Evolutionary conservation across 495 filamentous ascomycete genomes (phyloP).

Genomic region (Neurospora sp.): DNA sequence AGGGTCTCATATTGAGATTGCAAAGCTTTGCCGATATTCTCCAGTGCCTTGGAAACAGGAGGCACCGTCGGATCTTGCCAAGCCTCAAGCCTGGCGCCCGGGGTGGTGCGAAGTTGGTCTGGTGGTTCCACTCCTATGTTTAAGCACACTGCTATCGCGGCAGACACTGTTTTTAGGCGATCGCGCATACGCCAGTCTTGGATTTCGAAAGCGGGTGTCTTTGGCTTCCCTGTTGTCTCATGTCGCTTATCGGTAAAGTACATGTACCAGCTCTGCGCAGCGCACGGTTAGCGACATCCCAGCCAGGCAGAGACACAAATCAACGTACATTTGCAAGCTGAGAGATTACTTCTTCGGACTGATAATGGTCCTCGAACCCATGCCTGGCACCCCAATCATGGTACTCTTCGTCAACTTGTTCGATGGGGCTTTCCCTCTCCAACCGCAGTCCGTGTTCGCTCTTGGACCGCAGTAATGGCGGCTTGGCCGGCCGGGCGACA

Average conservation of each 20-base stretch:
- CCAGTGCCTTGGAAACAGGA: constrained; percentile 73
- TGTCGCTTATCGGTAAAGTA: constrained; percentile 97
- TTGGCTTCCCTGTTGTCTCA: constrained; percentile 89
- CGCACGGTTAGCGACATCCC: constrained; percentile 5
- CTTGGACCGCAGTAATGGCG: constrained; percentile 55
- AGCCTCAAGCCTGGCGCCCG: constrained; percentile 86
- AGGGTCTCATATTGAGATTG: constrained; percentile 94
- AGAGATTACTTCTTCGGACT: constrained; percentile 52
- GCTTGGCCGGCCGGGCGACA: constrained; percentile 34
- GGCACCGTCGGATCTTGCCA: constrained; percentile 88
- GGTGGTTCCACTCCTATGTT: constrained; percentile 98
- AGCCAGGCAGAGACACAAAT: constrained; percentile 11
- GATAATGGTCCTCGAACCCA: constrained; percentile 61
- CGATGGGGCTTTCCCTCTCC: constrained; percentile 25
- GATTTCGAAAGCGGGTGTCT: constrained; percentile 45
- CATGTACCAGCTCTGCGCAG: constrained; percentile 83
- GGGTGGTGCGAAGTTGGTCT: constrained; percentile 86
- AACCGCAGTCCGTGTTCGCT: constrained; percentile 55
- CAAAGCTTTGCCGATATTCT: constrained; percentile 89
- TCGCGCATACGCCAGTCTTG: constrained; percentile 97
- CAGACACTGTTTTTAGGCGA: constrained; percentile 90
- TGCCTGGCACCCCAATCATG: constrained; percentile 49
- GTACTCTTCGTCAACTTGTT: constrained; percentile 28
- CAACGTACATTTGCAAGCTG: constrained; percentile 44
- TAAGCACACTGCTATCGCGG: constrained; percentile 84